Evolutionary conservation across 345 rosid species (phyloP).

Genomic region (Luvunga scandens): DNA sequence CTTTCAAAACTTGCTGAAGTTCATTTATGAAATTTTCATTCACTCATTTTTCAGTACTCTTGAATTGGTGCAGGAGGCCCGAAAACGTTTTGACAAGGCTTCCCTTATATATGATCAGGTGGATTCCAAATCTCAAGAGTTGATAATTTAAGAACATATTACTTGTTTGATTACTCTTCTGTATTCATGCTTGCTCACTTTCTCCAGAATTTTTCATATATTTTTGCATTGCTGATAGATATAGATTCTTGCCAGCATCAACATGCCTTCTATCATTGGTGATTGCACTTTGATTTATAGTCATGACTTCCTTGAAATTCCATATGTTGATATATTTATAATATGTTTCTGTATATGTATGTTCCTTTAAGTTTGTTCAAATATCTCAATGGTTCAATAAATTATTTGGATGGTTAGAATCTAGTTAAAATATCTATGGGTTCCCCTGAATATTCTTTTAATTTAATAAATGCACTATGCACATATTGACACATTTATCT

Average conservation of each 20-base stretch:
- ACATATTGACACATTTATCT: background rate
- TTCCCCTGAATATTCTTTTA: background rate
- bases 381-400: background rate
- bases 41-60: background rate
- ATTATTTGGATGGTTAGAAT: background rate
- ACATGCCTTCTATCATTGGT: background rate
- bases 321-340: background rate
- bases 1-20: background rate
- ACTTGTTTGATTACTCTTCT: background rate
- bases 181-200: background rate
- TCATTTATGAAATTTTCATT: no score
- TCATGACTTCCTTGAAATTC: background rate
- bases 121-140: constrained; percentile 9
- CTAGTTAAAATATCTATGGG: background rate
- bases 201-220: background rate
- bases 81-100: constrained; percentile 80
- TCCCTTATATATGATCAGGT: constrained; percentile 71
- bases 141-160: background rate
- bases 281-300: background rate
- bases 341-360: background rate
- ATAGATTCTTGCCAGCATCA: background rate
- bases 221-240: background rate
- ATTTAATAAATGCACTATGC: background rate
- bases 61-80: constrained; percentile 55
- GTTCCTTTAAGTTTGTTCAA: background rate